phyloP scores from a whole-genome alignment of 1,284 basidiomycete genomes.

The Lignosus rhinocerotis region DNA sequence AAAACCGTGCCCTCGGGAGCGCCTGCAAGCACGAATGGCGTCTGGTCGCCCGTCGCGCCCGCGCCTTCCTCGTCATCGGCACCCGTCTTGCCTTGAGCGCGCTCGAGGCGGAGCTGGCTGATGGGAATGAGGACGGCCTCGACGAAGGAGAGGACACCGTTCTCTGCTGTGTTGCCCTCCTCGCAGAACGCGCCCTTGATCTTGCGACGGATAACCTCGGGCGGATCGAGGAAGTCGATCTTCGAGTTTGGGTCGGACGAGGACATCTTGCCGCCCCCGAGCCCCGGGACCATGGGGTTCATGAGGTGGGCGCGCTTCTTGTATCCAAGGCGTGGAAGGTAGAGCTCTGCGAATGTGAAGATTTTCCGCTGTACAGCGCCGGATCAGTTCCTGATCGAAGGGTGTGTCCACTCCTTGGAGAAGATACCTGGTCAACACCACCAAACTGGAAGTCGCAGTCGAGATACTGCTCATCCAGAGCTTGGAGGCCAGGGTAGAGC shows the following conservation, averaged over 20 bases:
- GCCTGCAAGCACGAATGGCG: constrained; percentile 62
- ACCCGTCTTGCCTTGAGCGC: constrained; percentile 42
- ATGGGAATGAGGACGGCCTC: constrained; percentile 91
- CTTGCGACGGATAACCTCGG: constrained; percentile 85
- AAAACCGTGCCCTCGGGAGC: constrained; percentile 87
- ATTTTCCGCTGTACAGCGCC: constrained; percentile 82
- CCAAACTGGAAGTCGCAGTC: constrained; percentile 98
- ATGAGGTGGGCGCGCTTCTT: constrained; percentile 95
- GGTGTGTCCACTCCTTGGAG: constrained; percentile 2
- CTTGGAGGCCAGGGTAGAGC: constrained; percentile 95
- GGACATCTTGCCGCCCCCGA: constrained; percentile 98
- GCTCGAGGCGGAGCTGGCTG: constrained; percentile 71
- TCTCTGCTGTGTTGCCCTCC: constrained; percentile 88
- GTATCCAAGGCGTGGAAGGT: constrained; percentile 93
- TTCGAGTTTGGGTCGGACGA: constrained; percentile 96
- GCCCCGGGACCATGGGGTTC: constrained; percentile 98
- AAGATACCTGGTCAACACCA: constrained; percentile 88
- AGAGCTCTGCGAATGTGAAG: constrained; percentile 96
- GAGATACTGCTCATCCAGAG: constrained; percentile 97
- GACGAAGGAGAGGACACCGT: constrained; percentile 91
- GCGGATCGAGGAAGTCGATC: constrained; percentile 95
- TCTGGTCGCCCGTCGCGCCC: constrained; percentile 46
- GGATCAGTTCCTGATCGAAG: neutral
- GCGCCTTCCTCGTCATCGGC: constrained; percentile 43
- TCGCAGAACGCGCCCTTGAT: constrained; percentile 94